A percentile compares a stretch with the other conserved stretches of the same genome.
Evolutionary conservation across 2,329 filamentous ascomycete species (phyloP).

Genomic region (Atkinsonella hypoxylon): DNA sequence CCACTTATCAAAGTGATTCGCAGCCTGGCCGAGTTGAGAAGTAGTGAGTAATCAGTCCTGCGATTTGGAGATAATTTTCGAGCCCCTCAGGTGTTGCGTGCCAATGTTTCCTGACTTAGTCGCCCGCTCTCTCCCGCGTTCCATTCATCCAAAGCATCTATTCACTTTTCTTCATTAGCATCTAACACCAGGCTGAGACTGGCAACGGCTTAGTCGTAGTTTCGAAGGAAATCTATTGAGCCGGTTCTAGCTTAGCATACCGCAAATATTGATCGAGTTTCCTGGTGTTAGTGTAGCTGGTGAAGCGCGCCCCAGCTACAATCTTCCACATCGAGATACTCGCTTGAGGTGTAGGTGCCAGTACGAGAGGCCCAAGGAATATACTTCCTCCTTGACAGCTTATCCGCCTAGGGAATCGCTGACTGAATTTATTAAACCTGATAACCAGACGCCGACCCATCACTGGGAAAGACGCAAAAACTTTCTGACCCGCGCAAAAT

Average conservation of each 20-base stretch:
- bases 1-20: not conserved
- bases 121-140: slow-evolving; percentile 4
- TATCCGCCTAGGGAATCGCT: not conserved
- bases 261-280: not conserved
- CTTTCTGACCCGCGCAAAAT: not conserved
- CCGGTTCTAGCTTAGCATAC: not conserved
- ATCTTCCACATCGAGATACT: not conserved
- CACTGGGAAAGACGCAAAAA: not conserved
- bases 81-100: not conserved
- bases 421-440: not conserved
- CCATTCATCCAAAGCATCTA: slow-evolving; percentile 3
- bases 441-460: not conserved
- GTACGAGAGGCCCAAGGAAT: not conserved
- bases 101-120: not conserved
- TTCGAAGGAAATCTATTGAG: not conserved
- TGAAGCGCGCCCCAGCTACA: not conserved
- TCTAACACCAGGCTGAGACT: not conserved
- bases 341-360: not conserved
- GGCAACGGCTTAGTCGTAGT: not conserved
- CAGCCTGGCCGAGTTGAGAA: not conserved
- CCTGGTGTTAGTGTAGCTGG: not conserved
- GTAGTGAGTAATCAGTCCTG: slow-evolving; percentile 1
- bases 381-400: no score
- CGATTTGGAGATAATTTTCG: not conserved
- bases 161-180: not conserved